Evolutionary conservation across 805 yeast species (phyloP).

Genomic region (Clavispora vitiphila): DNA sequence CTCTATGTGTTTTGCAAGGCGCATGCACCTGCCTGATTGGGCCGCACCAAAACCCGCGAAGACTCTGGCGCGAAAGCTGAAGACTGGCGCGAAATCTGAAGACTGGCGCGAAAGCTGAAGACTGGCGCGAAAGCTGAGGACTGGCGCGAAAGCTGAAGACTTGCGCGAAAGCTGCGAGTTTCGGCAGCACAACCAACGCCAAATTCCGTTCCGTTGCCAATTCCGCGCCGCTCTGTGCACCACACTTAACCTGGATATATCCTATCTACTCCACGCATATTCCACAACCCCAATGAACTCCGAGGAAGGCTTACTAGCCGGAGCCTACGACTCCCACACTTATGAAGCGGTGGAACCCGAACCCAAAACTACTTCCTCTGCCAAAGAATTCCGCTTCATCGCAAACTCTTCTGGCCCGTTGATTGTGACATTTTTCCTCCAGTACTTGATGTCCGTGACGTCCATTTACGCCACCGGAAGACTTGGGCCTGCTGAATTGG

Average conservation of each 20-base stretch:
- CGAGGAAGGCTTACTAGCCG: slow-evolving; percentile 22
- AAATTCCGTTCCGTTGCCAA: too few relatives aligned
- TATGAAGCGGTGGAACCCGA: slow-evolving; percentile 14
- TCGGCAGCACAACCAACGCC: too few relatives aligned
- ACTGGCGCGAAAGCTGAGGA: too few relatives aligned
- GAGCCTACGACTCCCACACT: slow-evolving; percentile 16
- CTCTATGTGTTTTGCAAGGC: slow-evolving; percentile 11
- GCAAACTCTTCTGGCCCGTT: slow-evolving; percentile 18
- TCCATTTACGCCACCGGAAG: slow-evolving; percentile 22
- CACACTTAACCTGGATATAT: too few relatives aligned
- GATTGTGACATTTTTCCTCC: slow-evolving; percentile 21
- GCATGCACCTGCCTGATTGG: slow-evolving; percentile 1
- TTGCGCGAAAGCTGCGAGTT: too few relatives aligned
- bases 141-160: too few relatives aligned
- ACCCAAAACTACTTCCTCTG: background rate
- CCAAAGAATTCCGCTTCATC: slow-evolving; percentile 11
- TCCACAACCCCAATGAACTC: slow-evolving; percentile 17
- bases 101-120: too few relatives aligned
- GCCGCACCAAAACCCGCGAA: too few relatives aligned
- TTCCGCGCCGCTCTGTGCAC: background rate
- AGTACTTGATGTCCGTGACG: slow-evolving; percentile 19
- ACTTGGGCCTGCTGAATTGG: slow-evolving; percentile 22
- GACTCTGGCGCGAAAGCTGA: too few relatives aligned
- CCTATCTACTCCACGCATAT: too few relatives aligned
- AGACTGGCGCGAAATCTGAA: too few relatives aligned